Percentiles rank a stretch among this genome's conserved stretches.
Conservation (phyloP, 2,329 filamentous ascomycete genomes). For the Sporothrix euskadiensis region DNA sequence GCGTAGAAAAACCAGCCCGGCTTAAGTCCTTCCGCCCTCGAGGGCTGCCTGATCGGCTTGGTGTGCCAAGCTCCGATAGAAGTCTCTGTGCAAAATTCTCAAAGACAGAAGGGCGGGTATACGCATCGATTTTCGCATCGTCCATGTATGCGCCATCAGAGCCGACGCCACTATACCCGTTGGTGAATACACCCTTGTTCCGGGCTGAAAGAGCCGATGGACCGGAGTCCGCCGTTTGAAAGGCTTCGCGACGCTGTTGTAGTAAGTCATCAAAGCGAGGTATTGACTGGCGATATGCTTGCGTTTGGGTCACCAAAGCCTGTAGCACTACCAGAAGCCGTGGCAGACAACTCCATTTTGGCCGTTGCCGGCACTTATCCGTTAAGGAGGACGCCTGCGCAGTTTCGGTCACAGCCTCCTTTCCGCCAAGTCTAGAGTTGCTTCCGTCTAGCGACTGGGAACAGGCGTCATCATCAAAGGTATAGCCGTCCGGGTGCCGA, state of each 20-base stretch:
- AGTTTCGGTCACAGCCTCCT: background rate
- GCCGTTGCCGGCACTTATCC: constrained; percentile 54
- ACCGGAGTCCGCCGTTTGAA: constrained; percentile 56
- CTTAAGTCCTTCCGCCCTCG: constrained; percentile 51
- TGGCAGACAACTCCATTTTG: constrained; percentile 55
- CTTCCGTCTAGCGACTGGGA: no score
- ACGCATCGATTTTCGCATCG: constrained; percentile 52
- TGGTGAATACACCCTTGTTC: background rate
- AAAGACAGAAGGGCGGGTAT: constrained; percentile 55
- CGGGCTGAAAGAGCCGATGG: constrained; percentile 14
- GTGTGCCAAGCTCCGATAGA: constrained; percentile 59
- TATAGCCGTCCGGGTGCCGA: constrained; percentile 66
- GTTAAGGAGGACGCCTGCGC: constrained; percentile 44
- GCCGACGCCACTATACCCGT: constrained; percentile 35
- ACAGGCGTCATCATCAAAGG: constrained; percentile 50
- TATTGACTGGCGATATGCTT: constrained; percentile 62
- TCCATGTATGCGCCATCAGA: constrained; percentile 49
- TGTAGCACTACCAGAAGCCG: constrained; percentile 60
- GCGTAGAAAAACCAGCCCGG: constrained; percentile 13
- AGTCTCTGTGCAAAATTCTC: constrained; percentile 65
- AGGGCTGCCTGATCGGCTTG: constrained; percentile 53
- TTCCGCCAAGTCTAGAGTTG: background rate
- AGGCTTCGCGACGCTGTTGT: constrained; percentile 64
- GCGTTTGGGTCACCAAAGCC: constrained; percentile 62
- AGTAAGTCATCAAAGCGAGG: constrained; percentile 73